Base-by-base conservation (phyloP, 2,329 filamentous ascomycete species). In the Arthroderma uncinatum region DNA sequence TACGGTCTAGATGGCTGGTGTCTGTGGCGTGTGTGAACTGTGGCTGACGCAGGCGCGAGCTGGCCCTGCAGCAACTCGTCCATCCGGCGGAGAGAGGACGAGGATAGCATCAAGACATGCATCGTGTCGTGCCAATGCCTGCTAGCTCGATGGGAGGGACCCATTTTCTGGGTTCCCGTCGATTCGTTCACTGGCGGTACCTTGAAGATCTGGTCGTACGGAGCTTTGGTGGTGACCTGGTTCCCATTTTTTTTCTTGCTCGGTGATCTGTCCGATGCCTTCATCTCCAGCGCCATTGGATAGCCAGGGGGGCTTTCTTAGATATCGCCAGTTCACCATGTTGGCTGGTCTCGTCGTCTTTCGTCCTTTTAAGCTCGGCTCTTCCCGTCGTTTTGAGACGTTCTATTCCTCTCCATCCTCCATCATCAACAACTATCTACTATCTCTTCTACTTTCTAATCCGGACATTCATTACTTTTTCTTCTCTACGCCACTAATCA, bases 161-260 rank as follows among this genome's bases (percentile, higher is more conserved):
- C 47, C 47, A 50, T 50, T 50, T 33, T 9, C n/a, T 50, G 47
- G 47, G 47, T 14, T 30, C 28, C 47, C 16, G 25, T 33, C 47
- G 14, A 33, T 33, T 30, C 47, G 47, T 50, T 33, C 47, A 2
- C 47, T 19, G 25, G 23, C 47, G 25, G 28, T 50, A 50, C 47
- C 47, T 16, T 30, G 48, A 36, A 19, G 52, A 57, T 53, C 54
- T 54, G 39, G 58, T 53, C 58, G 53, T 57, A 40, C 48, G 47
- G 47, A 33, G 25, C 47, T 16, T 10, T 50, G 47, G 25, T 50
- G 47, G 47, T 50, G 47, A 50, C 47, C 47, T 34, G 47, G 44
- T 28, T 30, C 21, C 40, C 21, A 21, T 5, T 47, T 47, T 42
- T 42, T 42, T 47, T 50, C 28, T 50, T 16, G 8, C 47, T 50